Evolutionary conservation across 23 red algal species (phyloP).

Genomic region (Cyanidiococcus yangmingshanensis): DNA sequence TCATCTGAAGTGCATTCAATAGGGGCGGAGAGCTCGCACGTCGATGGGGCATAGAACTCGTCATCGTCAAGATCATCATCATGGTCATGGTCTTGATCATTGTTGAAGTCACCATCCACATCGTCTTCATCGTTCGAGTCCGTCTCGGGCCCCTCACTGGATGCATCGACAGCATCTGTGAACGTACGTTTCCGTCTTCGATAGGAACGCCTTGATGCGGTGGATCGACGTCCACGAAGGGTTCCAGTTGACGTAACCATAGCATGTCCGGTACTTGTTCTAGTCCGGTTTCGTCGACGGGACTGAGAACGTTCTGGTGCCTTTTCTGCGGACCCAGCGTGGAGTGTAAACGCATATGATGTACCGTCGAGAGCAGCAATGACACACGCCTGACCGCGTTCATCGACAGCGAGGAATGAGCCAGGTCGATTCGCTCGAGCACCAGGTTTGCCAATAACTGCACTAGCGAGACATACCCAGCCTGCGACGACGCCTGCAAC

Average conservation of each 20-base stretch:
- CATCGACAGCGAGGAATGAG: background rate
- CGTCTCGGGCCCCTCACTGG: background rate
- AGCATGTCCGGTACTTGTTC: too few species aligned
- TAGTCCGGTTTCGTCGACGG: too few species aligned
- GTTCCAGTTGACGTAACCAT: too few species aligned
- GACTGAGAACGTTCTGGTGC: background rate
- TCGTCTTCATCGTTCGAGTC: background rate
- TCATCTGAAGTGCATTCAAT: background rate
- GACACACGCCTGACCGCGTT: background rate
- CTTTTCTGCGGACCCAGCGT: background rate
- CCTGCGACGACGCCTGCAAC: background rate
- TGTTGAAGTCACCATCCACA: background rate
- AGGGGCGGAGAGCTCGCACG: background rate
- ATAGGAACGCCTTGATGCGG: too few species aligned
- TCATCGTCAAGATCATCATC: background rate
- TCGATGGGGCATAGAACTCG: background rate
- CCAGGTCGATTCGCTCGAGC: conserved; percentile 4
- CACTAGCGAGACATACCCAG: background rate
- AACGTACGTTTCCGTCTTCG: background rate
- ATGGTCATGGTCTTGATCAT: background rate
- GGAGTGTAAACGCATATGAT: background rate
- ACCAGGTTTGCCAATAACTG: background rate
- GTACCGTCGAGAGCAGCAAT: background rate
- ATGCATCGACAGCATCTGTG: background rate
- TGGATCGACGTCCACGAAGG: too few species aligned